Conservation (phyloP, 208 protist genomes). For the Crithidia fasciculata region DNA sequence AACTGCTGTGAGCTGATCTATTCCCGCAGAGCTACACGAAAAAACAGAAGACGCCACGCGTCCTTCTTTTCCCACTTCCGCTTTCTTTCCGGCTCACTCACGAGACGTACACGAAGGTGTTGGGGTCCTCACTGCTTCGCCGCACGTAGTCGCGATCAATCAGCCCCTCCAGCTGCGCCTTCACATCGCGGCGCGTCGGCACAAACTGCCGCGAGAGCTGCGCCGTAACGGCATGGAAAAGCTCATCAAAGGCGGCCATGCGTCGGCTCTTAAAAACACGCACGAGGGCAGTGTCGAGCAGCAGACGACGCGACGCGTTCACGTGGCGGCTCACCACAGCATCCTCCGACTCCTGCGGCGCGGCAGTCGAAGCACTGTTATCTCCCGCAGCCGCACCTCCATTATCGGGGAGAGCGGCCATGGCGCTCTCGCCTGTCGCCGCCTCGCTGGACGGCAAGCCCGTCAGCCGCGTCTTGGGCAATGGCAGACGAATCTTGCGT, state of each 20-base stretch:
- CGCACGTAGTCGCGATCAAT: slow-evolving; percentile 70
- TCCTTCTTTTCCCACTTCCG: not conserved
- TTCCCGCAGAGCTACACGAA: no score
- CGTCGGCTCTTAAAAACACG: slow-evolving; percentile 74
- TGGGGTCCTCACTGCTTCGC: slow-evolving; percentile 41
- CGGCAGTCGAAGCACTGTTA: not conserved
- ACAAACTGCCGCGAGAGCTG: slow-evolving; percentile 66
- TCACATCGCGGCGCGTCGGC: slow-evolving; percentile 53
- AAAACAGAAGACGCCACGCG: no score
- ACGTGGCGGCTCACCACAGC: slow-evolving; percentile 27
- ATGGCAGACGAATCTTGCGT: slow-evolving; percentile 58
- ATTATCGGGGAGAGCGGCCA: no score
- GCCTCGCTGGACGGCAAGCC: slow-evolving; percentile 20
- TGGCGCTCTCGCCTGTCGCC: not conserved
- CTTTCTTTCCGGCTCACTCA: slow-evolving; percentile 16
- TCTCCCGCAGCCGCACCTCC: not conserved
- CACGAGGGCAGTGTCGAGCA: slow-evolving; percentile 71
- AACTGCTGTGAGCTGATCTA: no score
- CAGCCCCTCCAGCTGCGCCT: slow-evolving; percentile 69
- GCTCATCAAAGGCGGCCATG: slow-evolving; percentile 52
- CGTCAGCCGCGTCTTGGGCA: slow-evolving; percentile 29
- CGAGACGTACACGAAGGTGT: slow-evolving; percentile 66
- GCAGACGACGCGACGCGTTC: slow-evolving; percentile 41
- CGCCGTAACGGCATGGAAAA: slow-evolving; percentile 49
- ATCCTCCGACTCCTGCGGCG: slow-evolving; percentile 20